Evolutionary conservation across 768 basidiomycete genomes (phyloP).

Genomic region (Boletus bicolor): DNA sequence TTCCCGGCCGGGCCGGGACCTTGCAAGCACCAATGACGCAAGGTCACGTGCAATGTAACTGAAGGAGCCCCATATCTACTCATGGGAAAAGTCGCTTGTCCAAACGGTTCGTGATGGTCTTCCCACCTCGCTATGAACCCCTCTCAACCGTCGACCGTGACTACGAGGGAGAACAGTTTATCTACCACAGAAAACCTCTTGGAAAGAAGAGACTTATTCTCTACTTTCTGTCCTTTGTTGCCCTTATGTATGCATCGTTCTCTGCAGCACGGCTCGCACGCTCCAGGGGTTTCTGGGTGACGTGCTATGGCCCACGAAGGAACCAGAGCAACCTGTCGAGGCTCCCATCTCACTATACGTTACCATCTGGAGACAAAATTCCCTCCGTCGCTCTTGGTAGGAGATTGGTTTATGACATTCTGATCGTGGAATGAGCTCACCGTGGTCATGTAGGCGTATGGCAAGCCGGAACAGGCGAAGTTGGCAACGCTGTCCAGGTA

Average conservation of each 20-base stretch:
- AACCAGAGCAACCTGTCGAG: constrained; percentile 19
- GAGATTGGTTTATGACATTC: neutral
- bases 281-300: constrained; percentile 19
- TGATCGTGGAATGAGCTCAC: constrained; percentile 3
- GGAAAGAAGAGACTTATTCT: constrained; percentile 26
- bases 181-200: neutral
- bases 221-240: constrained; percentile 15
- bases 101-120: constrained; percentile 12
- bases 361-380: constrained; percentile 67
- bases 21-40: neutral
- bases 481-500: constrained; percentile 66
- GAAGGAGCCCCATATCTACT: neutral
- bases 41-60: neutral
- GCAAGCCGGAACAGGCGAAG: constrained; percentile 54
- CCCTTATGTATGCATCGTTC: constrained; percentile 24
- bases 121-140: constrained; percentile 26
- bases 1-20: too few species aligned
- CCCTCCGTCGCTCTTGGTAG: constrained; percentile 65
- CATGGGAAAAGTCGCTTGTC: neutral
- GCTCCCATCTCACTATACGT: constrained; percentile 48
- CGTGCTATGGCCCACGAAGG: constrained; percentile 20
- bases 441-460: constrained; percentile 49
- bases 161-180: constrained; percentile 1
- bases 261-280: constrained; percentile 19
- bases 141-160: constrained; percentile 21